Base-by-base conservation (phyloP, 768 basidiomycete genomes). In the Lepiota venenata region DNA sequence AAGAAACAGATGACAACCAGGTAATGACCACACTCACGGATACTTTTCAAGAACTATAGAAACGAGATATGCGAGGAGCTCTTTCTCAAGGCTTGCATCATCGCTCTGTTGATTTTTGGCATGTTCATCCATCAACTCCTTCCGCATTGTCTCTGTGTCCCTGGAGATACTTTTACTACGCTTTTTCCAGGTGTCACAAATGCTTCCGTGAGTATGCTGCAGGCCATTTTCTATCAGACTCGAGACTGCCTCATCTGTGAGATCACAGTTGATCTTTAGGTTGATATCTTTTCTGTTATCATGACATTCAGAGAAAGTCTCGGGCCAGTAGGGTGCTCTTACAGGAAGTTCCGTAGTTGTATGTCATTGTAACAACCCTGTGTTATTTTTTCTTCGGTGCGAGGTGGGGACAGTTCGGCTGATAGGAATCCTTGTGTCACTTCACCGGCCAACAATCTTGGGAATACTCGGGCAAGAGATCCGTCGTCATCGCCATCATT, bases 181-280 rank as follows among this genome's bases (percentile, higher is more conserved):
- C 6, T 37, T 46, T 15, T 25, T 10, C 53, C 53, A 55, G 10
- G 12, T 46, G 12, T 12, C 15, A 18, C 53, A 55, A 16, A 21
- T 7, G 8, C 21, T 35, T n/a, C n/a, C 16, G 32, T 41, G 32
- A 32, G 42, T 11, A 16, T 20, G 21, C 20, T 29, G 3, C 43
- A 55, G 40, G 21, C 53, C 53, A 36, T 55, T 42, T 7, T 12
- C 42, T 2, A 42, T 55, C 9, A 55, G 40, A 15, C 46, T 29
- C 3, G 27, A 18, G 37, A 55, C 35, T 12, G 27, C 53, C 7
- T 55, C 35, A 21, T 48, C 53, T 1, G n/a, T 15, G 10, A 55
- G 47, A 22, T 41, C 40, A 10, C 53, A 55, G 11, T 48, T 40
- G n/a, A 55, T 55, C 29, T 22, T 46, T 20, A 18, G 21, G 9